Evolutionary conservation across 2,329 filamentous ascomycete species (phyloP), one percentile per base, ranked within the genome.

Genomic region (Orbilia oligospora): DNA sequence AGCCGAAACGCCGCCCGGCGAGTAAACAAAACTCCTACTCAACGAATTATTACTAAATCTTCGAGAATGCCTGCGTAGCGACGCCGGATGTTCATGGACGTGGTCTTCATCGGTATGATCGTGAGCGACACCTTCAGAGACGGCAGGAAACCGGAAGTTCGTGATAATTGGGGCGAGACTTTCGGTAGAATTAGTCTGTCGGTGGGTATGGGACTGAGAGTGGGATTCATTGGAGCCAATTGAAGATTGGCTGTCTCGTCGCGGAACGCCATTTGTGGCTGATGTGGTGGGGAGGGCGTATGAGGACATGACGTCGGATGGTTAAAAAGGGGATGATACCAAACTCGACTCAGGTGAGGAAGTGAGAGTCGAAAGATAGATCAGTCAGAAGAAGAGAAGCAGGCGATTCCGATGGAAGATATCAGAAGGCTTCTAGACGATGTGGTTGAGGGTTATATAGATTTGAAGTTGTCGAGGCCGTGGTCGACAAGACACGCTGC

Each of bases 101-200:
- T 78, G 75, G 51, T 78, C 75, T 33, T 78, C 75, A 4, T 78
- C 68, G n/a, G 75, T 78, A 27, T 78, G 75, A 14, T 78, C 75
- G 61, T 78, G 75, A 46, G 68, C 75, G 20, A 64, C 68, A 24
- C 20, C 75, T 33, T 78, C 75, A 1, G 68, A 72, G 5, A 78
- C 68, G 10, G 75, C 22, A 10, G 75, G 75, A 46, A 78, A 78
- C 10, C 75, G 68, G 63, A 78, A 78, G 64, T 78, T 78, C 18
- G 75, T 78, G 63, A 78, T 78, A 22, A 78, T 69, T 14, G 75
- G 75, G 14, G 68, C 63, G 2, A 68, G 33, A 16, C n/a, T 55
- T 3, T 77, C 58, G 18, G 38, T 9, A 10, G 71, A 75, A 4
- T 64, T 44, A 4, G 71, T 68, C 9, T 44, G 53, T 5, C 18